Base-by-base conservation (phyloP, 805 yeast species). In the Nematodospora valgi region DNA sequence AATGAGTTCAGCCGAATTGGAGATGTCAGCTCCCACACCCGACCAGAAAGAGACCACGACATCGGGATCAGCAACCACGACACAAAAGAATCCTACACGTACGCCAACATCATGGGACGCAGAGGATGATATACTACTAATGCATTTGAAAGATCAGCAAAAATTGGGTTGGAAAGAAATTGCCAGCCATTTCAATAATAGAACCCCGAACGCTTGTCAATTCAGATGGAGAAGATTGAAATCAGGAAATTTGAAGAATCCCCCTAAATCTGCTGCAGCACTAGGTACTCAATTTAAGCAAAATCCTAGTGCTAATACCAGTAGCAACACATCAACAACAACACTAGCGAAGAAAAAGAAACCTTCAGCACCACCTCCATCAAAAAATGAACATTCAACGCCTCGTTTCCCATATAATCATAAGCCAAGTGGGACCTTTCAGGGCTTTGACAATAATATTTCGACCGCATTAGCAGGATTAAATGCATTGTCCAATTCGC, bases 31-130 rank as follows among this genome's bases (percentile, higher is more conserved):
- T 13, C 6, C 27, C 16, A 27, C 15, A 27, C 8, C 20, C 29
- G 24, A 22, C 26, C 6, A 13, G 23, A 9, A 32, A 32, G n/a
- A n/a, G n/a, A n/a, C n/a, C n/a, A n/a, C n/a, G n/a, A 10, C 7
- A 8, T 21, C 23, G 7, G 10, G 10, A 21, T 21, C 23, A 21
- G 23, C 9, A 21, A 8, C 23, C 7, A 8, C 29, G 17, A 17
- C 23, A 8, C 15, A 38, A 8, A 61, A 62, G 39, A 49, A 48
- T 39, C 51, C 49, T 38, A 49, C 61, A 31, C 48, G 72, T 23
- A 67, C 73, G 5, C 73, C 73, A 10, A 65, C 73, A 3, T 65
- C 72, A 4, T 68, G 73, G 73, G 73, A 68, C 44, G 67, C 72
- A 12, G 70, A 60, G 43, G 73, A 68, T 48, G 73, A 68, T 44